phyloP scores from a whole-genome alignment of 306 rosid genomes.

The Gynostemma pentaphyllum region DNA sequence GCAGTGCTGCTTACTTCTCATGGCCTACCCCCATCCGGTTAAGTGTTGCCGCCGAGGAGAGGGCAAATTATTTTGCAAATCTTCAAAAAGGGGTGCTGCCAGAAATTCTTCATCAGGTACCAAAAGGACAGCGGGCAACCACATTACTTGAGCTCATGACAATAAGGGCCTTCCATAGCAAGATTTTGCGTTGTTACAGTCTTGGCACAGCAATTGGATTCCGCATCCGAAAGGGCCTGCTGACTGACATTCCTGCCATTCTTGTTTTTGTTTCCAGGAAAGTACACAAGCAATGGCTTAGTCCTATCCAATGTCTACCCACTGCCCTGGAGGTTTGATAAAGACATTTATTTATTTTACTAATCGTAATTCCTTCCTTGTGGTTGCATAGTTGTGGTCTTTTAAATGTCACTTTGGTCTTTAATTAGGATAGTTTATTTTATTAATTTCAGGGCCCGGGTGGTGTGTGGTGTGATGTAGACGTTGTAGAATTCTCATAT shows the following conservation, averaged over 20 bases:
- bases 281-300: slow-evolving; percentile 99
- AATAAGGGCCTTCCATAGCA: slow-evolving; percentile 97
- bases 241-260: slow-evolving; percentile 93
- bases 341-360: background rate
- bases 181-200: slow-evolving; percentile 95
- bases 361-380: background rate
- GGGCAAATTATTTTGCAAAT: slow-evolving; percentile 84
- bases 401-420: background rate
- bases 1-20: slow-evolving; percentile 88
- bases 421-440: background rate
- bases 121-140: slow-evolving; percentile 93
- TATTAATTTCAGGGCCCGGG: slow-evolving; percentile 71
- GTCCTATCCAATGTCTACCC: slow-evolving; percentile 92
- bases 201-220: slow-evolving; percentile 98
- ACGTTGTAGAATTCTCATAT: slow-evolving; percentile 94
- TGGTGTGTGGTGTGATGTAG: slow-evolving; percentile 99
- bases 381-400: background rate
- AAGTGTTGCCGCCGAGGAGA: slow-evolving; percentile 78
- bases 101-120: slow-evolving; percentile 66
- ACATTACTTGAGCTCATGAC: slow-evolving; percentile 97
- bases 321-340: slow-evolving; percentile 79
- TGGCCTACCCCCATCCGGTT: slow-evolving; percentile 94
- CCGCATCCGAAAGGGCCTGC: slow-evolving; percentile 74
- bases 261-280: slow-evolving; percentile 96
- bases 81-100: slow-evolving; percentile 93